Conservation (phyloP, 208 protist genomes). For the Strigomonas culicis region DNA sequence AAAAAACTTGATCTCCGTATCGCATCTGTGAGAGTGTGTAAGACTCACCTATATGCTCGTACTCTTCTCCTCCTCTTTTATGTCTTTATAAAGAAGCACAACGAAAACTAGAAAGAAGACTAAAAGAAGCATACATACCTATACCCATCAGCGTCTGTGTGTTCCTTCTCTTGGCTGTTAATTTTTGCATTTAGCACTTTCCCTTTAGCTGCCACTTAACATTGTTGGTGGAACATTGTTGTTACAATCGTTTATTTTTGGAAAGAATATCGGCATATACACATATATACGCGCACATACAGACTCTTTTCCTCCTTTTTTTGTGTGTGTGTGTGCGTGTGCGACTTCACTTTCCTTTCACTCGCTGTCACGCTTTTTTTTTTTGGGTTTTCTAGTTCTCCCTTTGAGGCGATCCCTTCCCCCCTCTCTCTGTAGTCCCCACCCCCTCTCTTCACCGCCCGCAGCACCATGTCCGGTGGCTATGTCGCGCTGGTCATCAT, state of each 20-base stretch:
- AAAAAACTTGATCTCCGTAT: not conserved
- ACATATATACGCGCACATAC: too few relatives aligned
- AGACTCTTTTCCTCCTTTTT: slow-evolving; percentile 1
- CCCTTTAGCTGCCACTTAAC: not conserved
- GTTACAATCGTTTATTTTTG: too few relatives aligned
- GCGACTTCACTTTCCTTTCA: slow-evolving; percentile 6
- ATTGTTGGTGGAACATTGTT: too few relatives aligned
- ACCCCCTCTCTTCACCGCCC: not conserved
- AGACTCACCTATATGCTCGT: not conserved
- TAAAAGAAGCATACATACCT: not conserved
- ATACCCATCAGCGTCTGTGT: too few relatives aligned
- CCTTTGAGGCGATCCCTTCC: slow-evolving; percentile 3
- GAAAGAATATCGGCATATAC: too few relatives aligned
- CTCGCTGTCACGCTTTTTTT: slow-evolving; percentile 4
- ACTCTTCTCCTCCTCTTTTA: not conserved
- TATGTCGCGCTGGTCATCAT: slow-evolving; percentile 58
- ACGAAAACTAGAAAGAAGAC: not conserved
- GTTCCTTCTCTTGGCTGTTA: too few relatives aligned
- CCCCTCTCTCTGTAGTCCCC: slow-evolving; percentile 8
- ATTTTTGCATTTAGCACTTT: not conserved
- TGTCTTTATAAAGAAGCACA: slow-evolving; percentile 7
- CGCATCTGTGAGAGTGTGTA: not conserved
- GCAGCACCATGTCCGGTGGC: slow-evolving; percentile 29
- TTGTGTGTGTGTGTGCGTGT: too few relatives aligned
- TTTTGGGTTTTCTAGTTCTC: not conserved